Evolutionary conservation across 73 alveolate genomes (phyloP).

Genomic region (Paramecium primaurelia): DNA sequence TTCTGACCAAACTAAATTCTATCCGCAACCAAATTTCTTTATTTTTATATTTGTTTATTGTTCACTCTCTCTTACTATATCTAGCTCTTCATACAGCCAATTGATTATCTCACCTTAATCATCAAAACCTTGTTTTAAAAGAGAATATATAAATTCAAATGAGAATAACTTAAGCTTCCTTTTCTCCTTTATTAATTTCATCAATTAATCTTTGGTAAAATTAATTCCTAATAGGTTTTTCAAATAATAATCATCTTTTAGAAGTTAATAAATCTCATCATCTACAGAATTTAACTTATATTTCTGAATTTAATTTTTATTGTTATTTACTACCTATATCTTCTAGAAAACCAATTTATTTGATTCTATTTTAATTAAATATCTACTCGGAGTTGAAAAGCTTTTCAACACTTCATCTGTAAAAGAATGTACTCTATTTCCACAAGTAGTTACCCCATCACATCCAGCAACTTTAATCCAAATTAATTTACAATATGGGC

Average conservation of each 20-base stretch:
- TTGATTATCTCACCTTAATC: too few species aligned
- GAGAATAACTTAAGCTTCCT: too few species aligned
- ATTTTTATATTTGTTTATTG: background rate
- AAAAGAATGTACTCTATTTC: background rate
- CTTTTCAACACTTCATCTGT: background rate
- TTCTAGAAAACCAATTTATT: background rate
- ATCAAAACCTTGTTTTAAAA: too few species aligned
- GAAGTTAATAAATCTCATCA: background rate
- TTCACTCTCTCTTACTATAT: background rate
- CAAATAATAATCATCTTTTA: too few species aligned
- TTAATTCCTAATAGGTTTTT: too few species aligned
- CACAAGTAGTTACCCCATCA: background rate
- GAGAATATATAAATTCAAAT: too few species aligned
- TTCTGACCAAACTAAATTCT: background rate
- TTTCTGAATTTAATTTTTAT: too few species aligned
- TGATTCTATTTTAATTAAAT: background rate
- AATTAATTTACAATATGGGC: background rate
- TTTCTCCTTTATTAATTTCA: too few species aligned
- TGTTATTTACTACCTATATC: too few species aligned
- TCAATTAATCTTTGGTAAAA: too few species aligned
- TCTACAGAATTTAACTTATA: background rate
- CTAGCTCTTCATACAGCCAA: background rate
- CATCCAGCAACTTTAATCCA: slow-evolving; percentile 23
- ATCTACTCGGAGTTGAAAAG: background rate
- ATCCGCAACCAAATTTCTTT: background rate